Percentiles rank a stretch among this genome's conserved stretches.
Conservation (phyloP, 208 protist genomes). For the Tritrichomonas musculus region DNA sequence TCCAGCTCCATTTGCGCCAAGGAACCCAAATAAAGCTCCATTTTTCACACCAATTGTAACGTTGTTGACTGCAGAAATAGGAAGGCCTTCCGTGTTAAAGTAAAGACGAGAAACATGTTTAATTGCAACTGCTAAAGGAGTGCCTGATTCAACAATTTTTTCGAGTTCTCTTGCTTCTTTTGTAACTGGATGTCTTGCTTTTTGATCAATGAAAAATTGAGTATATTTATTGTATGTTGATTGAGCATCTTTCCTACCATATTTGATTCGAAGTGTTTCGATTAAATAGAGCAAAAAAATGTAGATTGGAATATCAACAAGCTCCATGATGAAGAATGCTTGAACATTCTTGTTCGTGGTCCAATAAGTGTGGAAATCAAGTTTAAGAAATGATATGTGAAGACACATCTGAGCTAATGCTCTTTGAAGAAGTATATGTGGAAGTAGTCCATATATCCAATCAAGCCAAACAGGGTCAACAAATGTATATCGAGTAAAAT, state of each 20-base stretch:
- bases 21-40: constrained; percentile 37
- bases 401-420: background rate
- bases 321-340: background rate
- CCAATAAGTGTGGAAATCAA: background rate
- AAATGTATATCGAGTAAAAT: background rate
- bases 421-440: background rate
- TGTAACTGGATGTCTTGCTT: background rate
- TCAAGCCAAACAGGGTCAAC: background rate
- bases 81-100: background rate
- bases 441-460: background rate
- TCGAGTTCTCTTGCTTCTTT: background rate
- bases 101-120: background rate
- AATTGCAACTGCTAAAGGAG: background rate
- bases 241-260: background rate
- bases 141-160: background rate
- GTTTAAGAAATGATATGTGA: background rate
- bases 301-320: constrained; percentile 2
- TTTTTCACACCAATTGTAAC: background rate
- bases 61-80: background rate
- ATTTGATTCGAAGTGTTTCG: background rate
- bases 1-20: constrained; percentile 46
- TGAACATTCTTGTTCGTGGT: background rate
- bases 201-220: background rate
- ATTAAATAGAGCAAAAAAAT: background rate
- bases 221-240: background rate